These are phyloP conservation scores for Logfia minima DNA, from an alignment of 129 eudicot species.

Conservation along the genomic window DNA sequence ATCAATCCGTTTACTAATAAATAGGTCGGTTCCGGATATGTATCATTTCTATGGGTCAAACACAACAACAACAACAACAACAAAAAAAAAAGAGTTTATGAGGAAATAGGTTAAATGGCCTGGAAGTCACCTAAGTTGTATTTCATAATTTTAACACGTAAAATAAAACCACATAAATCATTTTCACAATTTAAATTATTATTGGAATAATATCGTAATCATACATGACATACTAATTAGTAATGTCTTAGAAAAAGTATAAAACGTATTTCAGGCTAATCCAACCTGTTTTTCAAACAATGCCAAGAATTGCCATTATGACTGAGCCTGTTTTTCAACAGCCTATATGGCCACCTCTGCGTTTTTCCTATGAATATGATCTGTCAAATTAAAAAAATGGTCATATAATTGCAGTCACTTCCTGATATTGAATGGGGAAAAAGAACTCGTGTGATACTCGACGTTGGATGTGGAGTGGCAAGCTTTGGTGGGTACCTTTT, in stretches of 20 bases:
- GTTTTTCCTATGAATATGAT: not conserved
- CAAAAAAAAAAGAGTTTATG: too few species aligned
- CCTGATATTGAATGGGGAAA: constrained; percentile 61
- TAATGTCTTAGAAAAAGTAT: not conserved
- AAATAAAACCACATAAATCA: not conserved
- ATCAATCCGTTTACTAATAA: not conserved
- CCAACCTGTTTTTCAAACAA: not conserved
- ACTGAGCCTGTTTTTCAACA: not conserved
- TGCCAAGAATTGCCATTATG: not conserved
- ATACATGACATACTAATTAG: not conserved
- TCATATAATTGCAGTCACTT: constrained; percentile 30
- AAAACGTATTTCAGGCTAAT: not conserved
- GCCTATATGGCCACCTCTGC: not conserved
- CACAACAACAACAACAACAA: not conserved
- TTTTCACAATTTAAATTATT: not conserved
- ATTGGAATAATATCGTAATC: not conserved
- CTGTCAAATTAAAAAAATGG: not conserved
- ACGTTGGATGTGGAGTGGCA: constrained; percentile 69
- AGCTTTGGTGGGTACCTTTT: constrained; percentile 63
- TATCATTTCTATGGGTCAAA: not conserved
- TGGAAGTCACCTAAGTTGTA: not conserved
- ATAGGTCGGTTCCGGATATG: not conserved
- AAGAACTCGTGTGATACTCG: constrained; percentile 55
- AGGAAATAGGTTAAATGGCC: not conserved
- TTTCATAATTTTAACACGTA: not conserved